Evolutionary conservation across 441 rosid species (phyloP), one percentile per base, ranked within the genome.

Genomic region (Euphorbia neoarborescens): DNA sequence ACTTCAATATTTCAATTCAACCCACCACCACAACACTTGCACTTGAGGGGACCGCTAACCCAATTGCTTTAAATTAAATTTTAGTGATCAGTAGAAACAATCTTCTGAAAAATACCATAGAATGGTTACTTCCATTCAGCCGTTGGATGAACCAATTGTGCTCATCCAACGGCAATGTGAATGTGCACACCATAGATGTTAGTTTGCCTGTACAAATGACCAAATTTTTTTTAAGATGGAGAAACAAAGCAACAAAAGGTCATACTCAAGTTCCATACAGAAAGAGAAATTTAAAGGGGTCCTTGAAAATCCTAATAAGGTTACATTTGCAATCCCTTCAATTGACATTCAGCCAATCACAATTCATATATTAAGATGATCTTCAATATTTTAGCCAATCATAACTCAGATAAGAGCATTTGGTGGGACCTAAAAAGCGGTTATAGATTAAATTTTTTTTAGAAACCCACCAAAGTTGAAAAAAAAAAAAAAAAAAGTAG

Each of bases 301-400:
- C 66, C 14, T 62, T 11, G 40, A 34, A 25, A 54, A 70, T 65
- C 57, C 56, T 20, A n/a, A 13, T 5, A 8, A 57, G 82, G 78
- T 32, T 71, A 81, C 81, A 68, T 27, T 2, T 68, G 86, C 57
- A 82, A 87, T 87, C 90, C 82, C 65, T 20, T 9, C 32, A 50
- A 62, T 56, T 11, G 82, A 66, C 76, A n/a, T 20, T 19, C 51
- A 70, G 62, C 89, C 91, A 85, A 85, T 81, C 0, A 71, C 79
- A 81, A 27, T 68, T 50, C 71, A 72, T 51, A 27, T 35, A 56
- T 58, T 44, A 24, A 66, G 91, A 85, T 87, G 37, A 54, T 73
- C 78, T 59, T 79, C 34, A 60, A 62, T 48, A 0, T 10, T 38
- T 66, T 61, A 75, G 77, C 91, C 91, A 85, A 85, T 87, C 48